A percentile compares a stretch with the other conserved stretches of the same genome.
Conservation (phyloP, 2,329 filamentous ascomycete genomes). For the Aspergillus oerlinghausenensis region DNA sequence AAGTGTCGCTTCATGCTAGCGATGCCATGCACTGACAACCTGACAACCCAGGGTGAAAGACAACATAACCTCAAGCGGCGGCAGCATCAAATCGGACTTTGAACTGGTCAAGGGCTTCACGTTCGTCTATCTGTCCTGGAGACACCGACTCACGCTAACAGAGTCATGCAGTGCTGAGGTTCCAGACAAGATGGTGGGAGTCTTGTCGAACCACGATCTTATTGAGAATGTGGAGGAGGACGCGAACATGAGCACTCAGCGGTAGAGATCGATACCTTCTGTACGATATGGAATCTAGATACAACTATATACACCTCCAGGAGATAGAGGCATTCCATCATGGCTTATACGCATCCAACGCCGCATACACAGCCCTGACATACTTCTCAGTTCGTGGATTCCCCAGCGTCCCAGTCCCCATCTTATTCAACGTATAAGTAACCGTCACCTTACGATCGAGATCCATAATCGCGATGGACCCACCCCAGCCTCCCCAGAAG, state of each 20-base stretch:
- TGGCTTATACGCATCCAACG: neutral
- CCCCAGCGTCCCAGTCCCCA: slow-evolving; percentile 30
- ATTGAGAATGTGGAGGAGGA: neutral
- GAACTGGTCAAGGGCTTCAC: neutral
- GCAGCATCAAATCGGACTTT: neutral
- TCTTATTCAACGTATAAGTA: slow-evolving; percentile 46
- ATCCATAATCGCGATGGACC: slow-evolving; percentile 44
- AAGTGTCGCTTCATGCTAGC: neutral
- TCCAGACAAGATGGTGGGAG: neutral
- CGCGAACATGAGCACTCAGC: neutral
- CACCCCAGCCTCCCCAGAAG: slow-evolving; percentile 47
- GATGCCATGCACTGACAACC: neutral
- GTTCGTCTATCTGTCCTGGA: neutral
- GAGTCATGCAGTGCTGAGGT: neutral
- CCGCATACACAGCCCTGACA: slow-evolving; percentile 29
- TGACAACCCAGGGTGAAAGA: neutral
- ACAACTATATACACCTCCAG: neutral
- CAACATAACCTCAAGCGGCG: neutral
- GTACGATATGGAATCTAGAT: neutral
- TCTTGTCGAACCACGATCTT: neutral
- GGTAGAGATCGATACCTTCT: too few relatives aligned
- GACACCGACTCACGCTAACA: neutral
- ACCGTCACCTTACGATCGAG: slow-evolving; percentile 40
- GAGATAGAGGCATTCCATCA: neutral
- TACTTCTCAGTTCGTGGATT: slow-evolving; percentile 26